Percentiles rank a stretch among this genome's conserved stretches.
phyloP scores from a whole-genome alignment of 352 stramenopile genomes.

The Phytophthora multivora region DNA sequence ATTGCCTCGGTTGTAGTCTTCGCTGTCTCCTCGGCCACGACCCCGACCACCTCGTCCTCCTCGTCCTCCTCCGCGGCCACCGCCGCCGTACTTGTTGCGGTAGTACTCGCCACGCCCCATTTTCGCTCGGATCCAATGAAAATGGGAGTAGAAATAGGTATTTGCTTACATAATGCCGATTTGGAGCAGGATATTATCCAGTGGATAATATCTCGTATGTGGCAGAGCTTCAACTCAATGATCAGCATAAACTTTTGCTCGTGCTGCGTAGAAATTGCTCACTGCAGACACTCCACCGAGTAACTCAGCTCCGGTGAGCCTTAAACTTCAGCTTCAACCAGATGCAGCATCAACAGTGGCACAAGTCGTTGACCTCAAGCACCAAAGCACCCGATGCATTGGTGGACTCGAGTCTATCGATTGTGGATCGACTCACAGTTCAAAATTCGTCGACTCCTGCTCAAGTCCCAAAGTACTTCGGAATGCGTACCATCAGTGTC shows the following conservation, averaged over 20 bases:
- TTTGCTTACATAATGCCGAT: no score
- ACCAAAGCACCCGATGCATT: background rate
- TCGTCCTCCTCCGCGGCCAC: conserved; percentile 41
- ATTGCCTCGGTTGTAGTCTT: conserved; percentile 20
- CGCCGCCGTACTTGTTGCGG: conserved; percentile 88
- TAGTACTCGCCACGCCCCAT: conserved; percentile 91
- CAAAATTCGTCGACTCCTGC: conserved; percentile 2
- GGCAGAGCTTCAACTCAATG: background rate
- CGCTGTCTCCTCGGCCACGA: conserved; percentile 27
- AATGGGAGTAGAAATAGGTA: conserved; percentile 3
- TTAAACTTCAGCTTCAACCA: background rate
- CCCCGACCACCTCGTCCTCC: conserved; percentile 20
- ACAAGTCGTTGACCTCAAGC: background rate
- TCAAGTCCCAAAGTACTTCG: background rate
- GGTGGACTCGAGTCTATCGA: no score
- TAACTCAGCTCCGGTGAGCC: background rate
- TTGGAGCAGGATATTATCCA: background rate
- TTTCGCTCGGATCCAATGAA: conserved; percentile 14
- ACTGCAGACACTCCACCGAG: background rate
- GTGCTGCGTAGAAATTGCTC: background rate
- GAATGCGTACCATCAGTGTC: conserved; percentile 11
- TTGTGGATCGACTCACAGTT: background rate
- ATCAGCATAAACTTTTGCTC: conserved; percentile 3
- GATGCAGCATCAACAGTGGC: conserved; percentile 1
- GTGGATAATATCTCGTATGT: no score